Percentiles rank a stretch among this genome's conserved stretches.
Conservation (phyloP, 1,284 basidiomycete species). For the Ceratobasidium sp. region DNA sequence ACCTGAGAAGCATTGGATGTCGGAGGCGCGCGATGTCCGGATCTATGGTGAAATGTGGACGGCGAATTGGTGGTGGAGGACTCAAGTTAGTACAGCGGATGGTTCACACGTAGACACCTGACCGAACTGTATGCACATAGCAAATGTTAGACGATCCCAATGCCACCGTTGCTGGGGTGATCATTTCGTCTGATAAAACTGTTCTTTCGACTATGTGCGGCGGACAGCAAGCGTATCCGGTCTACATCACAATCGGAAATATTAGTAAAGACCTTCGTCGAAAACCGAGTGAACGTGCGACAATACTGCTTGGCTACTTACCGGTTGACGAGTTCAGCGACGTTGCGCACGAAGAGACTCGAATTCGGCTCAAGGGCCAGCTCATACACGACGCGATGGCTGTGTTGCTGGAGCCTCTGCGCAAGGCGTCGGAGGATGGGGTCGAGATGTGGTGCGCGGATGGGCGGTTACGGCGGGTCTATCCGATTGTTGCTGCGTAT, state of each 20-base stretch:
- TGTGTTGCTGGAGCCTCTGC: background rate
- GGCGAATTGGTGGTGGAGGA: constrained; percentile 12
- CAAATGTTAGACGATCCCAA: too few species aligned
- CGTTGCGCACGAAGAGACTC: background rate
- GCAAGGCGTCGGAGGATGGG: background rate
- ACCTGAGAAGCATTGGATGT: constrained; percentile 16
- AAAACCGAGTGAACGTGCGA: constrained; percentile 11
- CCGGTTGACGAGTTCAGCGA: constrained; percentile 7
- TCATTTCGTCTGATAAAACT: constrained; percentile 43
- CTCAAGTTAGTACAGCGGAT: background rate
- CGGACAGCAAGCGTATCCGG: background rate
- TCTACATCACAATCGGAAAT: constrained; percentile 5
- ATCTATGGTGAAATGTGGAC: constrained; percentile 16
- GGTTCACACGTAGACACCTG: background rate
- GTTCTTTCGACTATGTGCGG: constrained; percentile 33
- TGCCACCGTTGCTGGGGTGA: constrained; percentile 37
- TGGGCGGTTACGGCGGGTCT: background rate
- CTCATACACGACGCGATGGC: constrained; percentile 3
- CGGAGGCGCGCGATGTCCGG: background rate
- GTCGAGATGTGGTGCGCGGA: constrained; percentile 30
- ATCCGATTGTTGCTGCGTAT: background rate
- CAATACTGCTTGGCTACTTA: constrained; percentile 19
- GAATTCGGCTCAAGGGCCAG: background rate
- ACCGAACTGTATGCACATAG: background rate
- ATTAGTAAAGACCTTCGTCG: constrained; percentile 24